These are phyloP conservation scores for Dendrothele bispora DNA, from an alignment of 768 basidiomycete genomes.

Conservation along the genomic window DNA sequence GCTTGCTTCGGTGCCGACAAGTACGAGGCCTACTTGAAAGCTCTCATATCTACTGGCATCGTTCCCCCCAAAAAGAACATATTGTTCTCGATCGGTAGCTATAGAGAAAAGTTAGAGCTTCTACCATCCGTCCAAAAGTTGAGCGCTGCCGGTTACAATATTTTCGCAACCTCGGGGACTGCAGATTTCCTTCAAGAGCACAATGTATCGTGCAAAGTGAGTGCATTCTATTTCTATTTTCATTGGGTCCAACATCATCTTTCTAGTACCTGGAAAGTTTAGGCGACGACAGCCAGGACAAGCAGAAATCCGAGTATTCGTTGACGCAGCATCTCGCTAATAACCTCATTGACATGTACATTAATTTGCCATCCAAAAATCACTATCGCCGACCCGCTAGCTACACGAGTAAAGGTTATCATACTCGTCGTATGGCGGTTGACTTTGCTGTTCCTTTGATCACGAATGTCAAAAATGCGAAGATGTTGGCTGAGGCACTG, in stretches of 20 bases:
- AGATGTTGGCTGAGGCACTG: slow-evolving; percentile 91
- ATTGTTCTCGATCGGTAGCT: slow-evolving; percentile 93
- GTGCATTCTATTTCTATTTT: slow-evolving; percentile 9
- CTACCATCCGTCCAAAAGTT: slow-evolving; percentile 94
- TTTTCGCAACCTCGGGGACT: slow-evolving; percentile 96
- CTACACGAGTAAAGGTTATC: slow-evolving; percentile 96
- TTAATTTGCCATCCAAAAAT: slow-evolving; percentile 98
- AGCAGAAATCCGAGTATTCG: slow-evolving; percentile 97
- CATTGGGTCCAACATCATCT: neutral
- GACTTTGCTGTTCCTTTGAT: slow-evolving; percentile 97
- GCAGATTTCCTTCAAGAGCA: slow-evolving; percentile 98
- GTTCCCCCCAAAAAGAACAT: slow-evolving; percentile 96
- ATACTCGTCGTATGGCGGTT: slow-evolving; percentile 96
- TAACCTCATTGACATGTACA: slow-evolving; percentile 98
- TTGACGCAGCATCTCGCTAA: slow-evolving; percentile 95
- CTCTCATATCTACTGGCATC: slow-evolving; percentile 94
- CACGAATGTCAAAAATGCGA: slow-evolving; percentile 98
- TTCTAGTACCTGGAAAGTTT: slow-evolving; percentile 86
- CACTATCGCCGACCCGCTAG: slow-evolving; percentile 95
- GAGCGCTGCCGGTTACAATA: slow-evolving; percentile 89
- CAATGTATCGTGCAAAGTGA: slow-evolving; percentile 91
- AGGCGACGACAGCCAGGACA: slow-evolving; percentile 66
- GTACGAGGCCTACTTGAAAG: slow-evolving; percentile 98
- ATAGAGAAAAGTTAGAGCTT: slow-evolving; percentile 96
- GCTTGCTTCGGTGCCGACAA: slow-evolving; percentile 98